Evolutionary conservation across 1,284 basidiomycete genomes (phyloP), one percentile per base, ranked within the genome.

Genomic region (Inonotus obliquus): DNA sequence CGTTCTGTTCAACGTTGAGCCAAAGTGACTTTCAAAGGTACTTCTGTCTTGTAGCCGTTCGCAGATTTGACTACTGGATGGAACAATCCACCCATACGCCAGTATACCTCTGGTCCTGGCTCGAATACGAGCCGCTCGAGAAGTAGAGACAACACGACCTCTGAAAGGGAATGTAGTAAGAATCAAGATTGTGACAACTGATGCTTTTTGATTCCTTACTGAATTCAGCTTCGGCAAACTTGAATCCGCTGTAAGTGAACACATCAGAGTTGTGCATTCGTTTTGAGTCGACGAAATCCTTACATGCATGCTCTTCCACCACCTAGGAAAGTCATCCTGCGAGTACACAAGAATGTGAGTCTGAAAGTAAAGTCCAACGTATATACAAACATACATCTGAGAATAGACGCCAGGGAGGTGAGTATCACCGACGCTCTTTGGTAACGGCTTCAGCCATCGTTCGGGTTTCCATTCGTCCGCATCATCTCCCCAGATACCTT

Each of bases 381-480:
- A 32, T 48, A 35, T 2, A n/a, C n/a, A 49, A 25, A 37, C 68
- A 48, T 54, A 69, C 68, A 64, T 66, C 21, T 59, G 59, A 7
- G 67, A 59, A 47, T 68, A 69, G 9, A 69, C 59, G 7, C 68
- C 68, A 4, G 68, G 67, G 1, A 67, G 48, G n/a, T 55, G 62
- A 2, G 62, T 64, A 23, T 51, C 62, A 1, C 51, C 38, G 13
- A 58, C 63, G 13, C 45, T 62, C 47, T 38, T 19, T 14, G 62
- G 63, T n/a, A 63, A 49, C 23, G 59, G 35, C 25, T 54, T 44
- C 17, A 69, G 49, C 69, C 69, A 69, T 10, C 69, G 59, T 59
- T 69, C 67, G 1, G 69, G 69, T 39, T 61, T 61, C 67, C 67
- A 69, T 27, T 66, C 64, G 1, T 60, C 53, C 13, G 69, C 63